These are phyloP conservation scores for Mayamaea pseudoterrestris DNA, from an alignment of 108 stramenopile genomes.

Conservation along the genomic window DNA sequence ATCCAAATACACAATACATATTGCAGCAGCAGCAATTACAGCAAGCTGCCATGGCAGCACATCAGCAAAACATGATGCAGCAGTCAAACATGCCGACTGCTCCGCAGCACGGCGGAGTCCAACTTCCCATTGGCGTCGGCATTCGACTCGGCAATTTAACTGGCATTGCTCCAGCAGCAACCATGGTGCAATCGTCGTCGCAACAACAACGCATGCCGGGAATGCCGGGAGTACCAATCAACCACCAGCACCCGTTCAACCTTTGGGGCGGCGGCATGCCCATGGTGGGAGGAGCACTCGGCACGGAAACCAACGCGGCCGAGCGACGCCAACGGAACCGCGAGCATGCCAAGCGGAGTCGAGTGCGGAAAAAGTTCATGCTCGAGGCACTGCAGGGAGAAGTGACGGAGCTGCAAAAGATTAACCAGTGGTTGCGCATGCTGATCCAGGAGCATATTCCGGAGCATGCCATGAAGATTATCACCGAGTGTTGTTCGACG, in stretches of 20 bases:
- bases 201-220: no score
- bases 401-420: constrained; percentile 78
- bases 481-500: constrained; percentile 62
- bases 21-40: neutral
- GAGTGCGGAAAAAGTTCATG: constrained; percentile 97
- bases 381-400: constrained; percentile 92
- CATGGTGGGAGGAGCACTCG: neutral
- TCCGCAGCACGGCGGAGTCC: constrained; percentile 16
- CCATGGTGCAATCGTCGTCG: neutral
- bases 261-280: neutral
- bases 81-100: neutral
- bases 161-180: constrained; percentile 37
- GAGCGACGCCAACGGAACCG: constrained; percentile 87
- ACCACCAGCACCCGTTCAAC: no score
- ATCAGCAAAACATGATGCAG: neutral
- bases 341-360: constrained; percentile 95
- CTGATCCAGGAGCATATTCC: constrained; percentile 75
- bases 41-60: no score
- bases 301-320: no score
- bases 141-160: constrained; percentile 46
- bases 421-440: constrained; percentile 72
- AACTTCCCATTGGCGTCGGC: constrained; percentile 51
- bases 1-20: no score
- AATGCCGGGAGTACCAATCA: no score
- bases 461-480: constrained; percentile 60